Evolutionary conservation across 2,329 filamentous ascomycete species (phyloP).

Genomic region (Anthostomella pinea): DNA sequence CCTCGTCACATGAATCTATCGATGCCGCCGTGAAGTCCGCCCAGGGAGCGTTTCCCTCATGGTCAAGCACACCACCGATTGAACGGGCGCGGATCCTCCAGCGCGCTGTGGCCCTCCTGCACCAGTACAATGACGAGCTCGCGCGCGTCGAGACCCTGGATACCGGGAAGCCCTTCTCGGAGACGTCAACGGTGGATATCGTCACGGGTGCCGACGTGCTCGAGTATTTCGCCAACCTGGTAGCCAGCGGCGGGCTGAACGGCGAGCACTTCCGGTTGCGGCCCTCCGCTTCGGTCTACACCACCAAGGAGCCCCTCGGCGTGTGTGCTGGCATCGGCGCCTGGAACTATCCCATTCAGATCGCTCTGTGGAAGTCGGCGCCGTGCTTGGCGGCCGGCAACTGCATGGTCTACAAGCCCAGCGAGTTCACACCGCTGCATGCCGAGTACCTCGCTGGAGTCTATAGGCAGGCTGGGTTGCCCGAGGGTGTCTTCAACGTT

Average conservation of each 20-base stretch:
- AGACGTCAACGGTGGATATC: slow-evolving; percentile 81
- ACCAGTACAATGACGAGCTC: slow-evolving; percentile 74
- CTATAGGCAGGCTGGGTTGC: slow-evolving; percentile 75
- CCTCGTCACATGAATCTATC: slow-evolving; percentile 64
- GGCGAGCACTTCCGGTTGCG: slow-evolving; percentile 75
- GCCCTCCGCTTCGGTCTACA: slow-evolving; percentile 77
- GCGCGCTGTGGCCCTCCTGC: slow-evolving; percentile 69
- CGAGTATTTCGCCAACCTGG: slow-evolving; percentile 80
- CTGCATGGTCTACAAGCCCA: slow-evolving; percentile 89
- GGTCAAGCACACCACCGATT: slow-evolving; percentile 73
- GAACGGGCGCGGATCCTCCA: slow-evolving; percentile 76
- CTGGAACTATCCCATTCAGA: slow-evolving; percentile 92
- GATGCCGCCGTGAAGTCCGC: slow-evolving; percentile 72
- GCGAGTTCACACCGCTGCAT: slow-evolving; percentile 83
- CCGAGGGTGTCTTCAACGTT: slow-evolving; percentile 82
- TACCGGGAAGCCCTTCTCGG: slow-evolving; percentile 81
- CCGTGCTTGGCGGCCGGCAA: slow-evolving; percentile 84
- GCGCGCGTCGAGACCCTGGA: slow-evolving; percentile 78
- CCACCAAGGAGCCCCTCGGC: slow-evolving; percentile 75
- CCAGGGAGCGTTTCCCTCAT: slow-evolving; percentile 66
- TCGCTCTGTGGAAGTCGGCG: slow-evolving; percentile 85
- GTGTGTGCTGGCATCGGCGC: slow-evolving; percentile 86
- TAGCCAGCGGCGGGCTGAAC: slow-evolving; percentile 74
- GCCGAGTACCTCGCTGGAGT: slow-evolving; percentile 71
- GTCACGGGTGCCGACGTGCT: slow-evolving; percentile 80